Evolutionary conservation across 1,284 basidiomycete genomes (phyloP), one percentile per base, ranked within the genome.

Genomic region (Apiotrichum veenhuisii): DNA sequence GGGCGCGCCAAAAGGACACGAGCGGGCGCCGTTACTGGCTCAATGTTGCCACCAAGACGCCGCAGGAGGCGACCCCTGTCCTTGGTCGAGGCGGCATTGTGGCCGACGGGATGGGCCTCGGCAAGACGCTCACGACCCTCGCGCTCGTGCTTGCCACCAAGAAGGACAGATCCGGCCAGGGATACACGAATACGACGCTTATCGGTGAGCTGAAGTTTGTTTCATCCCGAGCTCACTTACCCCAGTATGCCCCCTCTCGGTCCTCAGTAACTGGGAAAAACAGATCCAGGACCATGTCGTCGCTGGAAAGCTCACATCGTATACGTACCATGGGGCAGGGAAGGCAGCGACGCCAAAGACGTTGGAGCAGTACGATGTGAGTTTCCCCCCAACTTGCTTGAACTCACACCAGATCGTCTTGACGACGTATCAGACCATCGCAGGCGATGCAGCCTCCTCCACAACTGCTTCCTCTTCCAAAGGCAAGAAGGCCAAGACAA

Each of bases 201-300:
- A 86, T 93, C 26, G 87, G 89, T 88, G 68, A 52, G 82, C 60
- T n/a, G n/a, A n/a, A n/a, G n/a, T n/a, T n/a, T n/a, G n/a, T 41
- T 18, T 2, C 20, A 1, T n/a, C 43, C n/a, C 9, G n/a, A 50
- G 0, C 3, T 42, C 46, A 23, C 48, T 33, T 52, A 52, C 46
- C 5, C 25, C 66, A 92, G 91, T 95, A 37, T 87, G 85, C 20
- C 92, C 92, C 1, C 82, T 94, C 20, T 92, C 89, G 1, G 85
- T 95, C 1, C 75, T 94, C 8, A 90, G 88, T 15, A 95, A 95
- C 68, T 95, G 91, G 91, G 86, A 89, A 68, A 87, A 89, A 65
- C 92, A 95, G 72, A 85, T 94, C 36, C 72, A 81, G 27, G 90
- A 92, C 53, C 90, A 93, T 63, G 84, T 88, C 54, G 77, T 75